Percentiles rank a stretch among this genome's conserved stretches.
Conservation (phyloP, 352 stramenopile genomes). For the Pythium plurisporium region DNA sequence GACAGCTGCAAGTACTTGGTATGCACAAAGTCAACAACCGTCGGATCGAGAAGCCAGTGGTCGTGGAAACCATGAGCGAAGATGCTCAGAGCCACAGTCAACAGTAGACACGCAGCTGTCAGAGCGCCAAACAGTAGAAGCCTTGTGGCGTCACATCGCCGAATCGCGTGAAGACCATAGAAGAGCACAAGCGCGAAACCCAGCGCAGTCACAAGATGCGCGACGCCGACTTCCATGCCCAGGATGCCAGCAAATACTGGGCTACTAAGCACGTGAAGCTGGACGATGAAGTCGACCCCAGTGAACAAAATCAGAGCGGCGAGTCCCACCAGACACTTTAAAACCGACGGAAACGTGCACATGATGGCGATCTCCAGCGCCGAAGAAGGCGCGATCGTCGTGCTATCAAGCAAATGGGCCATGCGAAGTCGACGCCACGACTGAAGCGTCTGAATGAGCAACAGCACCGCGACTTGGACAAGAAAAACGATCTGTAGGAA, state of each 20-base stretch:
- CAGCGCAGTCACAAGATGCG: not conserved
- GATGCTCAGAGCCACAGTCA: constrained; percentile 1
- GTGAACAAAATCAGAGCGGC: not conserved
- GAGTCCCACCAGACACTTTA: constrained; percentile 5
- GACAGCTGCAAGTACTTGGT: constrained; percentile 19
- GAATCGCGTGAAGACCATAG: constrained; percentile 2
- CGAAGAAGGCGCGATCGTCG: not conserved
- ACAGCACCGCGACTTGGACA: constrained; percentile 16
- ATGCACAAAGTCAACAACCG: constrained; percentile 14
- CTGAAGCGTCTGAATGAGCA: constrained; percentile 22
- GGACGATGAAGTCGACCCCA: constrained; percentile 16
- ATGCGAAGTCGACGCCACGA: constrained; percentile 23
- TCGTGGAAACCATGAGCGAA: constrained; percentile 6
- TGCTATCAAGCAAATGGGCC: constrained; percentile 6
- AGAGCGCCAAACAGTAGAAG: constrained; percentile 15
- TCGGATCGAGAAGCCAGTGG: constrained; percentile 22
- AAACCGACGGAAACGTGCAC: constrained; percentile 6
- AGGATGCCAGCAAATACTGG: constrained; percentile 8
- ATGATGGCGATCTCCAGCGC: constrained; percentile 6
- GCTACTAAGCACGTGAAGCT: constrained; percentile 23
- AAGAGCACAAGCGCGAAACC: constrained; percentile 2
- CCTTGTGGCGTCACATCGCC: not conserved
- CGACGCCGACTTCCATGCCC: constrained; percentile 13
- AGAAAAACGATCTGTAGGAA: constrained; percentile 24
- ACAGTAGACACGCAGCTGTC: not conserved